Base-by-base conservation (phyloP, 139 green algal species). In the Chlamydomonas incerta region DNA sequence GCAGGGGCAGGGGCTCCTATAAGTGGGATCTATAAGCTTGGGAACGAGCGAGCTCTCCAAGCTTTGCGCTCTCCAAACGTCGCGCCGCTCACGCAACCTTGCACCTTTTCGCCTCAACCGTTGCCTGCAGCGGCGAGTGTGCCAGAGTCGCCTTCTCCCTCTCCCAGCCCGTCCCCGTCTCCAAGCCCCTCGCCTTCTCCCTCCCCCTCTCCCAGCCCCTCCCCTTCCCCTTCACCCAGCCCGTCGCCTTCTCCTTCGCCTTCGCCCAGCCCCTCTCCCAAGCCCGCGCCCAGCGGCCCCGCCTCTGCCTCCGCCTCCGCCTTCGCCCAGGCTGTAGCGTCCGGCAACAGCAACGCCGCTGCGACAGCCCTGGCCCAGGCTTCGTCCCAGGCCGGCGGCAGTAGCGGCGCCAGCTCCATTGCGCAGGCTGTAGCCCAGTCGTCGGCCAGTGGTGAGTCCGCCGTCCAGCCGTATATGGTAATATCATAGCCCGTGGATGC, bases 301-400 rank as follows among this genome's bases (percentile, higher is more conserved):
- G 60, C 77, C 63, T 84, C 66, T 31, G 79, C 79, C 47, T 76
- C 66, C 46, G 71, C 71, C 46, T 65, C 46, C 66, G 79, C 79
- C 21, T 85, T 75, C 66, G 66, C 79, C 46, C 68, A 50, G 65
- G 79, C 79, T 21, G 66, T 76, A 1, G 46, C 79, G 13, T 68
- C 66, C 20, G 65, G 66, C 47, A 85, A 75, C 79, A 66, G 47
- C 46, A 85, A 85, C 66, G 79, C 79, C 66, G 66, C 65, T 50
- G 79, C 79, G 3, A 5, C 60, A 21, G 79, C 79, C 15, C 66
- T 75, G 26, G 66, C 79, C 20, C 62, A 83, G 34, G 77, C 77
- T 3, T 28, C n/a, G 15, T 28, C 60, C 0, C 60, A 72, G 35
- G 26, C 63, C 13, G 13, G 14, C n/a, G n/a, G 23, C 60, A 21